Conservation (phyloP, 2,329 filamentous ascomycete species). For the Nemania bipapillata region DNA sequence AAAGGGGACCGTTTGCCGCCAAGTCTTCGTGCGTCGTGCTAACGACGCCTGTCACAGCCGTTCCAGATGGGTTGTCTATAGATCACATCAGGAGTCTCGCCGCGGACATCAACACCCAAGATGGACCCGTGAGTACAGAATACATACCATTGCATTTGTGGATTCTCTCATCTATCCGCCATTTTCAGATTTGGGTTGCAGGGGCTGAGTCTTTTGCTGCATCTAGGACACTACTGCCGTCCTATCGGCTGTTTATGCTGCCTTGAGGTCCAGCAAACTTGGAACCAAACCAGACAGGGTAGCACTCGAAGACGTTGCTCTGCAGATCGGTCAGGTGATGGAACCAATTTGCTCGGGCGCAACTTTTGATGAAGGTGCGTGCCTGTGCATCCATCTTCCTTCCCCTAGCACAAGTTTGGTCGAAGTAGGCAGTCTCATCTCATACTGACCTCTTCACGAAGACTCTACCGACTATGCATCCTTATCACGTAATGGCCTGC, state of each 20-base stretch:
- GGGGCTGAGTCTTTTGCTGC: conserved; percentile 10
- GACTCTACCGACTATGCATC: conserved; percentile 44
- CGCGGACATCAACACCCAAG: conserved; percentile 12
- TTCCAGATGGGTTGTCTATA: conserved; percentile 26
- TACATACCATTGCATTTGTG: neutral
- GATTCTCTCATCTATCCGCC: neutral
- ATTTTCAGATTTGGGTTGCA: neutral
- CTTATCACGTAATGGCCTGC: conserved; percentile 40
- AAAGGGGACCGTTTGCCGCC: neutral
- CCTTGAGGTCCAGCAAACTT: conserved; percentile 21
- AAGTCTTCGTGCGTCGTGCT: conserved; percentile 22
- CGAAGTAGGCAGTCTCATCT: neutral
- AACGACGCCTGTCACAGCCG: conserved; percentile 25
- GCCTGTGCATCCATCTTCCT: neutral
- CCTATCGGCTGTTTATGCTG: conserved; percentile 35
- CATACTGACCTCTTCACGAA: conserved; percentile 1
- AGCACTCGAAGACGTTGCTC: conserved; percentile 32
- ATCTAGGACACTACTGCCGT: conserved; percentile 29
- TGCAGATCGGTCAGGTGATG: conserved; percentile 51
- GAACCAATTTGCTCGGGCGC: conserved; percentile 40
- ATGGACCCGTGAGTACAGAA: conserved; percentile 27
- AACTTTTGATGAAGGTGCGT: conserved; percentile 42
- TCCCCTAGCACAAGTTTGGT: neutral
- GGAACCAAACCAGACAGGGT: conserved; percentile 30
- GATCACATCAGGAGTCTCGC: conserved; percentile 23